These are phyloP conservation scores for Dissophora globulifera DNA, from an alignment of 192 early-diverging fungal genomes.

Conservation along the genomic window DNA sequence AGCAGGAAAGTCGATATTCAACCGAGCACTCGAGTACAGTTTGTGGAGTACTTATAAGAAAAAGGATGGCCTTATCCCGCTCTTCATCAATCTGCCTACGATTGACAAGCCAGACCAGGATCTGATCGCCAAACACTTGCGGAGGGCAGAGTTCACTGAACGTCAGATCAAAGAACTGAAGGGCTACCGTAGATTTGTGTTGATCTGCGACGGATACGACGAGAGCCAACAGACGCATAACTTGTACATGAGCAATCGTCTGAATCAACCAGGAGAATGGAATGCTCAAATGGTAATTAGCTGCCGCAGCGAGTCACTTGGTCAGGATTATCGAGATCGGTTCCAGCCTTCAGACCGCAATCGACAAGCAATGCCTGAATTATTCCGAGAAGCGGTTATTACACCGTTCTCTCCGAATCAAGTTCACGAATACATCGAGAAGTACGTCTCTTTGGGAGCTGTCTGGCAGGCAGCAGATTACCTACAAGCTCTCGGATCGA, in stretches of 20 bases:
- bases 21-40: not conserved
- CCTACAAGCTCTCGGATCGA: not conserved
- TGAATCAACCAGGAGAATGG: conserved; percentile 13
- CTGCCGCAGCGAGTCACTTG: conserved; percentile 1
- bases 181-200: conserved; percentile 4
- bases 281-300: conserved; percentile 3
- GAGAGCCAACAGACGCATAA: conserved; percentile 7
- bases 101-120: conserved; percentile 6
- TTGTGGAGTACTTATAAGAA: conserved; percentile 10
- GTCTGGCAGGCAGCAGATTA: not conserved
- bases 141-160: not conserved
- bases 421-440: conserved; percentile 15
- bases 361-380: too few relatives aligned
- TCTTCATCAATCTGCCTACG: conserved; percentile 11
- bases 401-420: conserved; percentile 6
- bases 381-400: conserved; percentile 7
- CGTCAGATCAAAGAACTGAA: conserved; percentile 13
- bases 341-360: not conserved
- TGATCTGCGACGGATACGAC: conserved; percentile 33
- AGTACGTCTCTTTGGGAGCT: not conserved
- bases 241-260: conserved; percentile 13
- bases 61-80: conserved; percentile 2
- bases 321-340: not conserved
- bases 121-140: conserved; percentile 3
- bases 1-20: conserved; percentile 30